Percentiles rank a stretch among this genome's conserved stretches.
Conservation (phyloP, 176 grass and related monocot species). For the Oryza meridionalis region DNA sequence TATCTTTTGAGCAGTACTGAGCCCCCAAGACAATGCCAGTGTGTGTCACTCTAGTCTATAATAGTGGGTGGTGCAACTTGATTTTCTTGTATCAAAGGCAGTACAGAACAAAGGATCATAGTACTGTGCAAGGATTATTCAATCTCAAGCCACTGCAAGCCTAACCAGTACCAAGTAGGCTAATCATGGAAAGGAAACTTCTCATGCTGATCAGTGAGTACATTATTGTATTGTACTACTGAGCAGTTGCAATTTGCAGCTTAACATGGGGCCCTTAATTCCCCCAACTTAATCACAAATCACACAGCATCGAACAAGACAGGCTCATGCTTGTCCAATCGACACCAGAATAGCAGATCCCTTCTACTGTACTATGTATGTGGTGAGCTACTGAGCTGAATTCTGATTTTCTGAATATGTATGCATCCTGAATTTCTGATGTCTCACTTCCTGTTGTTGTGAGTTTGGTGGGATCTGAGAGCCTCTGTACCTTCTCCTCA, state of each 20-base stretch:
- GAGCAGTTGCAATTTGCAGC: conserved; percentile 13
- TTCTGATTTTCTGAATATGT: background rate
- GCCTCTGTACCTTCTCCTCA: background rate
- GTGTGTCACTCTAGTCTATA: background rate
- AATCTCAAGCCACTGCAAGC: background rate
- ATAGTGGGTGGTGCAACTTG: background rate
- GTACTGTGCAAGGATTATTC: conserved; percentile 22
- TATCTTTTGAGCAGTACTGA: background rate
- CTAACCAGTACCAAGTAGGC: conserved; percentile 11
- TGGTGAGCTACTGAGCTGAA: background rate
- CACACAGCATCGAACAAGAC: conserved; percentile 3
- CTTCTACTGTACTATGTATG: background rate
- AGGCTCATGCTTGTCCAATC: background rate
- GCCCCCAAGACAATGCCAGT: background rate
- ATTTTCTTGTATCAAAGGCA: background rate
- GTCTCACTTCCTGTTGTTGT: background rate
- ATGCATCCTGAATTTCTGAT: background rate
- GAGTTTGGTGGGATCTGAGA: background rate
- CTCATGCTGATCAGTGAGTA: conserved; percentile 7
- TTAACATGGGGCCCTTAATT: background rate
- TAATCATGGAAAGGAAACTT: background rate
- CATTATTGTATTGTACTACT: background rate
- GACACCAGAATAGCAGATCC: background rate
- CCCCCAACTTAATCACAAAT: conserved; percentile 3
- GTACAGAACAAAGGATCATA: background rate